phyloP scores from a whole-genome alignment of 1,139 yeast species.

The Hansenula lynferdii region DNA sequence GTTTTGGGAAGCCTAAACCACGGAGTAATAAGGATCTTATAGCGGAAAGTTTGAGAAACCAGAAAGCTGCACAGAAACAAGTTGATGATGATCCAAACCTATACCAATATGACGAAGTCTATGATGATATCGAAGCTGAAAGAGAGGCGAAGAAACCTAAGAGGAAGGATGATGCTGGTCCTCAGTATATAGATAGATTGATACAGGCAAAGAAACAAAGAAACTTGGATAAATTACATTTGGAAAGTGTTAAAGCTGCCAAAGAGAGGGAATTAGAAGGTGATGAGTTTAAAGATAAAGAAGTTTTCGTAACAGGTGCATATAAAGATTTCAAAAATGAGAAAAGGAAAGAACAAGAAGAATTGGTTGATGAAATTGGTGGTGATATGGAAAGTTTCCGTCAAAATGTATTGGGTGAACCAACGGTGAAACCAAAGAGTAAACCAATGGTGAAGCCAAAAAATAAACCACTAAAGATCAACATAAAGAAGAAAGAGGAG shows the following conservation, averaged over 20 bases:
- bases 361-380: background rate
- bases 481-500: too few species aligned
- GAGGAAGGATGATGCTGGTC: background rate
- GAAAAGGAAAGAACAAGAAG: background rate
- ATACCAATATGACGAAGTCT: slow-evolving; percentile 26
- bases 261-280: slow-evolving; percentile 29
- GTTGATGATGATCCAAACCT: slow-evolving; percentile 3
- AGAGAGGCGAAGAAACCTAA: background rate
- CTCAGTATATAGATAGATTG: slow-evolving; percentile 28
- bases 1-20: slow-evolving; percentile 1
- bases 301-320: slow-evolving; percentile 38
- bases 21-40: slow-evolving; percentile 4
- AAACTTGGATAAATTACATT: slow-evolving; percentile 33
- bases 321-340: slow-evolving; percentile 32
- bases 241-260: slow-evolving; percentile 26
- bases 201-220: slow-evolving; percentile 34
- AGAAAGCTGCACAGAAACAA: background rate
- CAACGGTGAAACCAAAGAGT: background rate
- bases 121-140: slow-evolving; percentile 14
- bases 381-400: slow-evolving; percentile 2
- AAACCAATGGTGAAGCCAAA: too few species aligned
- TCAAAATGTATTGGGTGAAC: too few species aligned
- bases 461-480: too few species aligned
- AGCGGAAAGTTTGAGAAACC: slow-evolving; percentile 4
- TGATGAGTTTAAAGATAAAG: slow-evolving; percentile 34